Base-by-base conservation (phyloP, 352 stramenopile genomes). In the Globisporangium heterothallicum region DNA sequence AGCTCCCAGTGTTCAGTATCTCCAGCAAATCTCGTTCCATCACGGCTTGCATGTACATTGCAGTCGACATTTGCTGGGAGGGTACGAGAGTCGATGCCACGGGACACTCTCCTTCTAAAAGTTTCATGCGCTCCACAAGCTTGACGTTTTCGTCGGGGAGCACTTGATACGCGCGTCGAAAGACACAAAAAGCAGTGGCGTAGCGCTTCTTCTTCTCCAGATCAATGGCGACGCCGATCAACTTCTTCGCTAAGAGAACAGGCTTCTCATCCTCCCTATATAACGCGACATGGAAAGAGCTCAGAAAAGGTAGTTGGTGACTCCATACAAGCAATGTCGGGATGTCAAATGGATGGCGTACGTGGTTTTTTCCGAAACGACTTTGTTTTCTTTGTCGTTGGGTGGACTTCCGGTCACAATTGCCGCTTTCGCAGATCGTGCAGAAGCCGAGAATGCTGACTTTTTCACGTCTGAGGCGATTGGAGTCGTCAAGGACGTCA, bases 11-110 rank as follows among this genome's bases (percentile, higher is more conserved):
- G 29, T 86, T 85, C 2, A 88, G 49, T 2, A 81, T 53, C 1
- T 61, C 55, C 49, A 88, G 62, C 25, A 88, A 49, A 29, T 86
- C 68, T 26, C 53, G 61, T 56, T 84, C 65, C 10, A 85, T 59
- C 21, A 86, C 68, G 22, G 66, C 29, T 21, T 68, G 51, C 61
- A 73, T 70, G 46, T 62, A 71, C 9, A 49, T 42, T 19, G 59
- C n/a, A 1, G 72, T 82, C 9, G 61, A 36, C 57, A 72, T 53
- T n/a, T 80, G 44, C 64, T 79, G 66, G 19, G 61, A 71, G 1
- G 74, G 65, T 36, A 72, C 51, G 27, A 58, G 16, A 3, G 46
- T 10, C 3, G 44, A 53, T 6, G 55, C 63, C 1, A 35, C 40
- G 16, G 61, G 61, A 26, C 53, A 70, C 24, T 69, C 61, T 18